Conservation (phyloP, 352 stramenopile species). For the Albugo candida region DNA sequence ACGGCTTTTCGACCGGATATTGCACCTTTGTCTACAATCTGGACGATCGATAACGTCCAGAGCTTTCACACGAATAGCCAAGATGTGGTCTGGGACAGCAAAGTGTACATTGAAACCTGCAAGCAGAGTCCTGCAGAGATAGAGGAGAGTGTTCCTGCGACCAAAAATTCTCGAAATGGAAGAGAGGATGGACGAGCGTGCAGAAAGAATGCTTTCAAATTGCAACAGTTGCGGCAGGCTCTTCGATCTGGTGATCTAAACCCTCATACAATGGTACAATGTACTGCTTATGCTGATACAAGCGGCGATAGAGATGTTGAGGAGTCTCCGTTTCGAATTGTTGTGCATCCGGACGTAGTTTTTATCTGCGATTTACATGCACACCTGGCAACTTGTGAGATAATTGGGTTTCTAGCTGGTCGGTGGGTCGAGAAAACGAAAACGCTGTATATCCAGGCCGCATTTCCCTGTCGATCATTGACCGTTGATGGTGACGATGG, state of each 20-base stretch:
- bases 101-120: background rate
- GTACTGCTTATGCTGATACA: slow-evolving; percentile 32
- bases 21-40: background rate
- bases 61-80: background rate
- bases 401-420: slow-evolving; percentile 88
- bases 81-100: background rate
- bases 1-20: no score
- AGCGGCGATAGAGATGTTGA: slow-evolving; percentile 7
- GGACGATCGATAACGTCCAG: background rate
- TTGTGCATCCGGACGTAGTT: slow-evolving; percentile 75
- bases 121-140: background rate
- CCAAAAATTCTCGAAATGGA: background rate
- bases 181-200: background rate
- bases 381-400: slow-evolving; percentile 84
- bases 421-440: slow-evolving; percentile 67
- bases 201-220: slow-evolving; percentile 15
- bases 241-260: slow-evolving; percentile 50
- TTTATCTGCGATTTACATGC: slow-evolving; percentile 87
- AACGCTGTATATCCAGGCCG: slow-evolving; percentile 82
- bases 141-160: background rate
- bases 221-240: slow-evolving; percentile 59
- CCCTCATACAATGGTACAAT: slow-evolving; percentile 77
- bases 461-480: slow-evolving; percentile 83
- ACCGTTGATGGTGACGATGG: slow-evolving; percentile 79
- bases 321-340: slow-evolving; percentile 67